Base-by-base conservation (phyloP, 345 rosid species). In the Gossypium bickii region DNA sequence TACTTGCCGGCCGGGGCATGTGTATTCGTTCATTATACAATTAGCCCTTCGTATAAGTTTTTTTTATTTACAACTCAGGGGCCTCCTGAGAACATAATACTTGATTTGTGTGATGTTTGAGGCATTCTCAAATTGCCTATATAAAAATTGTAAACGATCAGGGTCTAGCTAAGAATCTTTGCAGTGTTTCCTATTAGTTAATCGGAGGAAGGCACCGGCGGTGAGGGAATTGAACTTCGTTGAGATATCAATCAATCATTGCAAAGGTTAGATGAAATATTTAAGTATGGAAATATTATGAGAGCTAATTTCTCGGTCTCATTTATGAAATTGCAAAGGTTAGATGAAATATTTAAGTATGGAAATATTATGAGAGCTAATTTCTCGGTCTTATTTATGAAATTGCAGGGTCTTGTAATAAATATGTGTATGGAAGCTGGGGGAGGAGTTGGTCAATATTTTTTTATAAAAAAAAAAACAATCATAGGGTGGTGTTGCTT, bases 1-100 rank as follows among this genome's bases (percentile, higher is more conserved):
- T 1, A 4, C 29, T 27, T 51, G 3, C 61, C 24, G 2, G 43
- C 45, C 47, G 20, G 62, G 77, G 73, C 74, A 49, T 51, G 52
- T 49, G 49, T 63, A 47, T 74, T 55, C 76, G 76, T 67, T 24
- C 58, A 58, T 74, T 71, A 52, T 74, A 71, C 66, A 9, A 73
- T 60, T 48, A 76, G 68, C 53, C 71, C 34, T 79, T 53, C 83
- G 85, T 83, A 83, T 77, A 85, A 79, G 82, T 71, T 27, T 83
- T 84, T 81, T 83, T 82, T 79, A 9, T 64, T 16, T 25, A 48
- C 55, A 75, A 53, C 53, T 67, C 44, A 29, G 8, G 12, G 61
- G 44, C 70, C 41, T 34, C 41, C 41, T 34, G 41, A 34, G 41
- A 34, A 5, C 41, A 5, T 34, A 34, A 34, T 34, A 34, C 41